Base-by-base conservation (phyloP, 306 rosid genomes). In the Fagus sylvatica region DNA sequence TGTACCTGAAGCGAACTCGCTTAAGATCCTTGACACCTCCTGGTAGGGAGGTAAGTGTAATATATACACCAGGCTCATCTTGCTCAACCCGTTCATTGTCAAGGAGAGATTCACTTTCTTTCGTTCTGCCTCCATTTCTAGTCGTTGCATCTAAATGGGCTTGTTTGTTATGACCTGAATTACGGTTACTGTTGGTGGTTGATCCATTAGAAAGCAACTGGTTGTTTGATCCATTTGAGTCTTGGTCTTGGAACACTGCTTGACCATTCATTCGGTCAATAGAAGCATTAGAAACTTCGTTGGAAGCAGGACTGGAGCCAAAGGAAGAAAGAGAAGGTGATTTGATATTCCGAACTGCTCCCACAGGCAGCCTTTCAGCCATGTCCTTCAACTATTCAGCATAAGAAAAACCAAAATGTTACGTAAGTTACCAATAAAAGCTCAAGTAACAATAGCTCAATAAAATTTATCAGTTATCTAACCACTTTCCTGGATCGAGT, bases 331-430 rank as follows among this genome's bases (percentile, higher is more conserved):
- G 85, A 86, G 91, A 76, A 30, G 92, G 92, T 57, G 97, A 89
- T 86, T 93, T 93, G 71, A 86, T 83, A 78, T 74, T 95, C 76
- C 92, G 90, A 28, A 88, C 85, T 48, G 94, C 91, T 84, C 97
- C 99, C 64, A 95, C 90, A 71, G 99, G 99, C 71, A 95, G 89
- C 87, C 96, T 85, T 88, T 93, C 99, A 82, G 99, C 99, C 99
- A 95, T 88, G 78, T 95, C 98, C 86, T 95, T 95, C 88, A 93
- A 89, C 99, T 95, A 81, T 75, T 80, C 75, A 68, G 72, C 65
- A 60, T 22, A 77, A 61, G n/a, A 74, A 59, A 70, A 54, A 72
- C 16, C 64, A 53, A 70, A 53, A 4, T 46, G 4, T 46, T 46
- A n/a, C n/a, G n/a, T n/a, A n/a, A 46, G 51, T 13, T 46, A 46